A percentile compares a stretch with the other conserved stretches of the same genome.
Conservation (phyloP, 2,329 filamentous ascomycete species). For the Sclerotiophoma versabilis region DNA sequence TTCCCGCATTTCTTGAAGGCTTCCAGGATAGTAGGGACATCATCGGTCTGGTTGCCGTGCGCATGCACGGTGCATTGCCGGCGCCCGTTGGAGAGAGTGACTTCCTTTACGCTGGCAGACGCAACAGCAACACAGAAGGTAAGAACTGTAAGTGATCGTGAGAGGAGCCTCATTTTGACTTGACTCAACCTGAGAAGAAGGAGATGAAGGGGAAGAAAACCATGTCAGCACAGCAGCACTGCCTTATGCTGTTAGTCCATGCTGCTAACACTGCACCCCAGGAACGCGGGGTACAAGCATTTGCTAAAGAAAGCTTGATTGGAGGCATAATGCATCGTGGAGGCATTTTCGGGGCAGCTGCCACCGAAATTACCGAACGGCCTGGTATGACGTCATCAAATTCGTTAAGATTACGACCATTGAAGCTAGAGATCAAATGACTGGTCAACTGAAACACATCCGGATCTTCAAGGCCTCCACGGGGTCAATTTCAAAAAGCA, state of each 20-base stretch:
- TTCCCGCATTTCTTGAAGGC: neutral
- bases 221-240: neutral
- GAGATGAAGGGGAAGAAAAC: neutral
- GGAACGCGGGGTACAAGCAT: conserved; percentile 5
- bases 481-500: no score
- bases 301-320: conserved; percentile 7
- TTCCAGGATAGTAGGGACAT: conserved; percentile 1
- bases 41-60: neutral
- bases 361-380: neutral
- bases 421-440: no score
- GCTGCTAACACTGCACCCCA: neutral
- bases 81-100: neutral
- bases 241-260: neutral
- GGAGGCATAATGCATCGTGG: conserved; percentile 1
- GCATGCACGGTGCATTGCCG: conserved; percentile 3
- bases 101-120: neutral
- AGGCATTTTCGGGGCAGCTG: conserved; percentile 1
- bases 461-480: no score
- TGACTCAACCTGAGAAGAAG: no score
- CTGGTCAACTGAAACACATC: no score
- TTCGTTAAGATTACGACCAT: no score
- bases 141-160: neutral
- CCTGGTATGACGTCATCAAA: conserved; percentile 1
- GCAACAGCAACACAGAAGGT: neutral
- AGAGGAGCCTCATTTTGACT: neutral